Base-by-base conservation (phyloP, 2,329 filamentous ascomycete species). In the Ceratocystiopsis minuta region DNA sequence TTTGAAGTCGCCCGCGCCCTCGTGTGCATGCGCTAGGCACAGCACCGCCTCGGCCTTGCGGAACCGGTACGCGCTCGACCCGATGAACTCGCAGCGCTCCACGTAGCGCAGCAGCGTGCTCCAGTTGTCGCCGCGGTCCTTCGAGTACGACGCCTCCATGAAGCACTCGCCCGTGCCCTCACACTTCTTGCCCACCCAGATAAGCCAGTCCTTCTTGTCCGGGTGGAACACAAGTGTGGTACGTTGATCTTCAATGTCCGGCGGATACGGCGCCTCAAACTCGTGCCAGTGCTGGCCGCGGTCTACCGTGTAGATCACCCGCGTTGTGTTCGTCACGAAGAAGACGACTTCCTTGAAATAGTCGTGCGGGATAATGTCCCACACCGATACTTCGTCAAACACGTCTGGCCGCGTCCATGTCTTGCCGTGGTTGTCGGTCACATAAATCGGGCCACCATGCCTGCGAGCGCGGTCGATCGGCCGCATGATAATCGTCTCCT, bases 341-440 rank as follows among this genome's bases (percentile, higher is more conserved):
- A 83, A 98, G 24, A 90, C 81, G 35, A 78, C 71, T 54, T 95
- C 85, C 52, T 82, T 85, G 59, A 84, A 79, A 59, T 86, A 81
- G 38, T 67, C 67, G 55, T 98, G 85, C 18, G 80, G 81, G 43
- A 80, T 70, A 49, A 98, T 83, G 16, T 63, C 66, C 37, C 69
- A 63, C 43, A 96, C 73, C 3, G 75, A 65, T 49, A 87, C 75
- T 31, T 75, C 73, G 44, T 81, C 67, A 3, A 92, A 68, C 37
- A 78, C 76, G 41, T 68, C 54, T 14, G 63, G 58, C 36, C 56
- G 64, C 18, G 75, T 64, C 88, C 90, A 98, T 2, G 62, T 77
- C 62, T 93, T 93, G 53, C 90, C 90, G 53, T 95, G 88, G 55
- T 98, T 77, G 42, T 77, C 72, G 0, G 83, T 82, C 43, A 92